A percentile compares a stretch with the other conserved stretches of the same genome.
Conservation (phyloP, 805 yeast genomes). For the Saccharomycopsis fermentans region DNA sequence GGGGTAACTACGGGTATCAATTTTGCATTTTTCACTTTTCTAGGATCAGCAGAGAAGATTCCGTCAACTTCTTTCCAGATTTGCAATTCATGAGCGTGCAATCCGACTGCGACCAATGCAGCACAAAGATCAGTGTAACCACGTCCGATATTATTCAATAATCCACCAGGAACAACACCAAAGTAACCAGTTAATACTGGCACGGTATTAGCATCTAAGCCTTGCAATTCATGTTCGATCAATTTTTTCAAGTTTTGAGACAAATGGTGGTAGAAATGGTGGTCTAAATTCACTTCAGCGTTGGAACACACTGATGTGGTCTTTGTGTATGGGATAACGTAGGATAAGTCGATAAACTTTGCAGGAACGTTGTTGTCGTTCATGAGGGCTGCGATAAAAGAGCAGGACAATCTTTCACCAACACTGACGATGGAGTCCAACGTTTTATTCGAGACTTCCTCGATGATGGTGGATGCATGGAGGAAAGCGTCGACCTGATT, state of each 20-base stretch:
- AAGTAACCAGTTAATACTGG: slow-evolving; percentile 96
- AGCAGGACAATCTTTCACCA: slow-evolving; percentile 88
- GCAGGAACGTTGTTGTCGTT: slow-evolving; percentile 76
- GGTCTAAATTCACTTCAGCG: slow-evolving; percentile 49
- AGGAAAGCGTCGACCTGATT: slow-evolving; percentile 57
- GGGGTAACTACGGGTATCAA: slow-evolving; percentile 85
- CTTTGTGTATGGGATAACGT: slow-evolving; percentile 47
- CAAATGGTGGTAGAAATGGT: slow-evolving; percentile 48
- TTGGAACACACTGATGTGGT: slow-evolving; percentile 30
- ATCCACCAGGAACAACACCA: slow-evolving; percentile 93
- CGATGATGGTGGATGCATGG: slow-evolving; percentile 82
- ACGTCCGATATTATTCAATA: slow-evolving; percentile 86
- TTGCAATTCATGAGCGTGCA: slow-evolving; percentile 86
- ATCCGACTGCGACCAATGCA: slow-evolving; percentile 89
- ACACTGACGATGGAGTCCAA: slow-evolving; percentile 83
- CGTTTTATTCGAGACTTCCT: slow-evolving; percentile 84
- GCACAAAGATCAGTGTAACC: slow-evolving; percentile 98
- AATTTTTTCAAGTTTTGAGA: slow-evolving; percentile 42
- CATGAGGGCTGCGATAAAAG: slow-evolving; percentile 78
- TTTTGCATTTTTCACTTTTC: slow-evolving; percentile 87
- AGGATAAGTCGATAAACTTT: slow-evolving; percentile 67
- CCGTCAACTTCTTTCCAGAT: slow-evolving; percentile 99
- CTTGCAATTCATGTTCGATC: slow-evolving; percentile 28
- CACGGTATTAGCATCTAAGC: slow-evolving; percentile 32
- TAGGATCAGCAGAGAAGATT: slow-evolving; percentile 95